Evolutionary conservation across 2,329 filamentous ascomycete genomes (phyloP), one percentile per base, ranked within the genome.

Genomic region (Pseudogymnoascus sp.): DNA sequence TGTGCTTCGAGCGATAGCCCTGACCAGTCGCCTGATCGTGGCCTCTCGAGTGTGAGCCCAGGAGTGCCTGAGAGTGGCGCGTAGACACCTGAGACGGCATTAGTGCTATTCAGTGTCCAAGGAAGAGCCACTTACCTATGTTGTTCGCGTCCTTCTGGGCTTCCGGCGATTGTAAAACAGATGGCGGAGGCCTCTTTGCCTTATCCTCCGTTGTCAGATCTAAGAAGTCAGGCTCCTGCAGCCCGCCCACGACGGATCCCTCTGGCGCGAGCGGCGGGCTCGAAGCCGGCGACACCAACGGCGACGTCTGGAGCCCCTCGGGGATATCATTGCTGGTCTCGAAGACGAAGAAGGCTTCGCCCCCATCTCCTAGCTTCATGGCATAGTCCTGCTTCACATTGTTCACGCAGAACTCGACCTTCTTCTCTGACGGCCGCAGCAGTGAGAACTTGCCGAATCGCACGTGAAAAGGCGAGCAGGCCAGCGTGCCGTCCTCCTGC

Each of bases 391-490:
- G 92, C 77, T 95, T 96, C 65, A 84, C 79, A 72, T 90, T 89
- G 81, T 99, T 99, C 82, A 99, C 93, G 70, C 84, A 85, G 78
- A 99, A 99, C 77, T 97, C 93, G 72, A 99, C 95, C 84, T 97
- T 99, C 79, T 99, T 99, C 77, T 99, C 95, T 65, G 88, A 97
- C 0, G 95, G 95, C 21, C 95, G 89, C 72, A 99, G 79, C 40
- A 99, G 82, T 65, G 93, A 96, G 80, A 97, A 97, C 79, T 99
- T 99, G 76, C 95, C 95, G 76, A 99, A 99, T 71, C 95, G 92
- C 68, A 99, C 95, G 76, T 99, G 95, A 77, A 99, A 99, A 60
- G 95, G 95, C 29, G 93, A 97, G 78, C 95, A 99, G 68, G 89
- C 87, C 64, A 97, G 82, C 42, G 80, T 81, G 79, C 91, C 95